Evolutionary conservation across 768 basidiomycete genomes (phyloP), one percentile per base, ranked within the genome.

Genomic region (Favolaschia claudopus): DNA sequence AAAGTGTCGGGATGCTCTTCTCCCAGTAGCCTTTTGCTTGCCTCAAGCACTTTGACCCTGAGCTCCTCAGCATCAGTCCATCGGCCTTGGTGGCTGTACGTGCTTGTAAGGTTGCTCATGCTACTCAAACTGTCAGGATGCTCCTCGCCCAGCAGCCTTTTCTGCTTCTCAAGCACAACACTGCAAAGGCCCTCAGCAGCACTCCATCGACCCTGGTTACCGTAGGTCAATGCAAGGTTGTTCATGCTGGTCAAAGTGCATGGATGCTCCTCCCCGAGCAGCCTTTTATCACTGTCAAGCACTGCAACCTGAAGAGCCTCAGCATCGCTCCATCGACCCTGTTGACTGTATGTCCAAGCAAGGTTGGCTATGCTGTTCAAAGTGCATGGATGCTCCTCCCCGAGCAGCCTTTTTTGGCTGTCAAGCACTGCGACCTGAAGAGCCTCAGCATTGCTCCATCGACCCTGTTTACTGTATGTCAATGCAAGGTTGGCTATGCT

Each of bases 11-110:
- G 58, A 29, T 54, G 39, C 15, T 53, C 20, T 37, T 37, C 19
- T 12, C 51, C 58, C 4, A 60, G 19, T 7, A n/a, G 12, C 38
- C 28, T 7, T 31, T 38, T 43, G 5, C 32, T 31, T 29, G 40
- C 13, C 19, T 44, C 25, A 27, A 54, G 29, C 28, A 60, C 43
- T 28, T 42, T 14, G 10, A n/a, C 19, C 22, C 38, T 33, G 31
- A 45, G 34, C 17, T 7, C 32, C 15, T 32, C 9, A 7, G 58
- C 58, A 5, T 45, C 42, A n/a, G 44, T 14, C 19, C 25, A 19
- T 36, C 34, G 28, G 4, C 58, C 58, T n/a, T 40, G 40, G 13
- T 40, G 43, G 27, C 4, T 13, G 29, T 59, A 59, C 17, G 39
- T 59, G 6, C 1, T 28, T 25, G 58, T 39, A 15, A 59, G 22